Evolutionary conservation across 306 rosid species (phyloP).

Genomic region (Cyclanthera cordifolia): DNA sequence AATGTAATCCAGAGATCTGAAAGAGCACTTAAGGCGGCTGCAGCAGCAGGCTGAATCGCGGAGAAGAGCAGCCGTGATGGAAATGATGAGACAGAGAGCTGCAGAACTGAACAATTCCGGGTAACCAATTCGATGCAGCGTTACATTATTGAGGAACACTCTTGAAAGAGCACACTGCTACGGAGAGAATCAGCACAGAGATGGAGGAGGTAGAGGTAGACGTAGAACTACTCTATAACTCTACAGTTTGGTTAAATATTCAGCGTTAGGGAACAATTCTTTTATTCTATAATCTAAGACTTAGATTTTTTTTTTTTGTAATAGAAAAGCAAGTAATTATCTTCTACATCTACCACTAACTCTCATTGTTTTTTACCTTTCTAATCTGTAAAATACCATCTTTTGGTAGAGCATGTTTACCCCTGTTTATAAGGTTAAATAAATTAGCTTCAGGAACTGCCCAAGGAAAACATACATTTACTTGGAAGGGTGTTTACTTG

Average conservation of each 20-base stretch:
- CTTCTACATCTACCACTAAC: neutral
- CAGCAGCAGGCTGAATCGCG: constrained; percentile 97
- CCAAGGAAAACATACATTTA: neutral
- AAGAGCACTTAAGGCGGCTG: constrained; percentile 84
- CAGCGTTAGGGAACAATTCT: constrained; percentile 22
- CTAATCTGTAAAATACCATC: constrained; percentile 11
- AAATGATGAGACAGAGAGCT: constrained; percentile 99
- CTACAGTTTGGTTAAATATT: constrained; percentile 9
- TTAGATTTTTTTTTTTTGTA: constrained; percentile 17
- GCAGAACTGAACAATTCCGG: constrained; percentile 74
- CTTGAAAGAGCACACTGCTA: constrained; percentile 20
- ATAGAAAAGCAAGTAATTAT: neutral
- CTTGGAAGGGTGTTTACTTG: neutral
- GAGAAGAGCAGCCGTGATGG: constrained; percentile 95
- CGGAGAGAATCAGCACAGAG: constrained; percentile 14
- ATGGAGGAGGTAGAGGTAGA: too few species aligned
- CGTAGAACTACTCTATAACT: too few species aligned
- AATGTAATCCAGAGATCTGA: constrained; percentile 56
- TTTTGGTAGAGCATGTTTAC: neutral
- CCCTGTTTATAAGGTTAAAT: constrained; percentile 8
- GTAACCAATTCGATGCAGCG: constrained; percentile 29
- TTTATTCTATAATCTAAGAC: constrained; percentile 18
- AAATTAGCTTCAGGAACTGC: constrained; percentile 8
- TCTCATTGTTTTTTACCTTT: neutral
- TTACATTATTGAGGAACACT: constrained; percentile 12